Evolutionary conservation across 768 basidiomycete genomes (phyloP).

Genomic region (Trametes cingulata): DNA sequence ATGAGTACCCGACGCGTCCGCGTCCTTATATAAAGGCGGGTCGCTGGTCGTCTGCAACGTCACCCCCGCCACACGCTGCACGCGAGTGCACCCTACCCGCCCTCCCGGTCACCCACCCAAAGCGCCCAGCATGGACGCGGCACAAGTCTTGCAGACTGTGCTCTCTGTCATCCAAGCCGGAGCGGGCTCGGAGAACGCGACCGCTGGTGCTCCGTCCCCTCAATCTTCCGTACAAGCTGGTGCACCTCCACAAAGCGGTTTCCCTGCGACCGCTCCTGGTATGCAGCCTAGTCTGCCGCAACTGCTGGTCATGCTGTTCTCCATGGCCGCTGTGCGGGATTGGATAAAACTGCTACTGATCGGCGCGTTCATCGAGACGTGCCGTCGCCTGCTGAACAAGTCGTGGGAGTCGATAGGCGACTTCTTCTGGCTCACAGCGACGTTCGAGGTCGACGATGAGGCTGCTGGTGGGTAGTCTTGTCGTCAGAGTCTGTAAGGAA

Average conservation of each 20-base stretch:
- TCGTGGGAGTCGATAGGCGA: conserved; percentile 47
- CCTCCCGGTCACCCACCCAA: not conserved
- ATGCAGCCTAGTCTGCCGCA: conserved; percentile 16
- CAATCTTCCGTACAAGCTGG: not conserved
- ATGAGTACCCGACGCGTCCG: not conserved
- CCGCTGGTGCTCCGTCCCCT: not conserved
- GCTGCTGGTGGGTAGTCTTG: conserved; percentile 48
- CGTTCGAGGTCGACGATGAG: conserved; percentile 58
- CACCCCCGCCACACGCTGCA: too few relatives aligned
- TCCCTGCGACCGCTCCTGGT: not conserved
- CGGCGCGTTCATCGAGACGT: conserved; percentile 61
- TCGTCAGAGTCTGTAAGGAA: not conserved
- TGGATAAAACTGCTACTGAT: conserved; percentile 65
- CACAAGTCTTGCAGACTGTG: conserved; percentile 17
- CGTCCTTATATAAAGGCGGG: too few relatives aligned
- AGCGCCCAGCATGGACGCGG: conserved; percentile 16
- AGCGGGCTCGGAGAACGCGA: conserved; percentile 11
- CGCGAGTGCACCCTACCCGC: too few relatives aligned
- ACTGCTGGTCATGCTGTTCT: conserved; percentile 47
- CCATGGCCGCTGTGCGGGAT: conserved; percentile 56
- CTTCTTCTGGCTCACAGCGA: conserved; percentile 63
- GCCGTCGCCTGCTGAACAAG: conserved; percentile 47
- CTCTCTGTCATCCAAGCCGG: conserved; percentile 13
- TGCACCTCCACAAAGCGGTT: conserved; percentile 12
- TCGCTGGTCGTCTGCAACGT: too few relatives aligned